phyloP scores from a whole-genome alignment of 2,329 filamentous ascomycete genomes.

The Claviceps sp. region DNA sequence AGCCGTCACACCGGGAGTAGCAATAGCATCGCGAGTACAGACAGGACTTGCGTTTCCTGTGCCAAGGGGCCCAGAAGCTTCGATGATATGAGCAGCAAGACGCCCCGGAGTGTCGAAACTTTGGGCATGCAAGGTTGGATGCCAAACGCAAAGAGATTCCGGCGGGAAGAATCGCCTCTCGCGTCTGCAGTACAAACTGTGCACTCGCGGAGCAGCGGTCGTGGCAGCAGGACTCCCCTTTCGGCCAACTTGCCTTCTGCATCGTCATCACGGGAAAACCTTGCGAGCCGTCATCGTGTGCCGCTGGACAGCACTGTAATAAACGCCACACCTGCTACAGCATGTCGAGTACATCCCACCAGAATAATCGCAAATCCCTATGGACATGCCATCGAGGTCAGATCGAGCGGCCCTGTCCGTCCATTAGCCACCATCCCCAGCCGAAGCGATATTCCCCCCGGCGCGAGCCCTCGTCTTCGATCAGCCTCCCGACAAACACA shows the following conservation, averaged over 20 bases:
- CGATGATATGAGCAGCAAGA: background rate
- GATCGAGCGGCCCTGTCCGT: no score
- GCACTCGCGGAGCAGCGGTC: background rate
- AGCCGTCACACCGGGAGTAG: background rate
- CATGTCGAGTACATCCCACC: no score
- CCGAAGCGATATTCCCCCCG: no score
- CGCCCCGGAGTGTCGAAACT: background rate
- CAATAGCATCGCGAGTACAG: constrained; percentile 3
- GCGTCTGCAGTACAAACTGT: background rate
- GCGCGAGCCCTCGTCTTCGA: no score
- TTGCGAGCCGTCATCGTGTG: background rate
- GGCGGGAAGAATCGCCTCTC: background rate
- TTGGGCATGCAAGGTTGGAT: background rate
- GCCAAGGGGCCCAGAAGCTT: no score
- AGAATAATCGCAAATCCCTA: no score
- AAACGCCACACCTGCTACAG: no score
- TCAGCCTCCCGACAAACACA: no score
- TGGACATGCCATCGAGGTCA: no score
- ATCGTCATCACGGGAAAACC: background rate
- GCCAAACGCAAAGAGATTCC: background rate
- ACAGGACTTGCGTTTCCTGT: no score
- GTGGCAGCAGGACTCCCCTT: background rate
- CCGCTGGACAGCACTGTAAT: no score
- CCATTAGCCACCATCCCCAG: no score
- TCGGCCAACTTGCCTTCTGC: background rate